Conservation (phyloP, 1,139 yeast genomes). For the Pichia sp. region DNA sequence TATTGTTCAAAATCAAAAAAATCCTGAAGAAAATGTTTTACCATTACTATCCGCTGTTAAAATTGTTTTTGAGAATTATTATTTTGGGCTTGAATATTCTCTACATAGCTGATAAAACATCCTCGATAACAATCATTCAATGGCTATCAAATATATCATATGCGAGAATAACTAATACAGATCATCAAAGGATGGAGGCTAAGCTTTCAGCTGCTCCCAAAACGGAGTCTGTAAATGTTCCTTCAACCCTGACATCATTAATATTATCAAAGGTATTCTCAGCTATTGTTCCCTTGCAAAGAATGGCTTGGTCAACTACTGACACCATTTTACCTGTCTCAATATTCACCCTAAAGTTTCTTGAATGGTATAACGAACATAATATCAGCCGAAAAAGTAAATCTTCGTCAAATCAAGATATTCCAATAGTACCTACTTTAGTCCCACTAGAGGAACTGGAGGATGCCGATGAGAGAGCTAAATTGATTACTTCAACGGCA, state of each 20-base stretch:
- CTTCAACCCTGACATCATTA: slow-evolving; percentile 22
- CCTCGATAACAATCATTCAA: slow-evolving; percentile 60
- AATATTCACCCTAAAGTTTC: slow-evolving; percentile 73
- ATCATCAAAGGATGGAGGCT: slow-evolving; percentile 45
- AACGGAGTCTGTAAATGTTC: slow-evolving; percentile 1
- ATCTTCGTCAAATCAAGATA: neutral
- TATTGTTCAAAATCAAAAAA: slow-evolving; percentile 4
- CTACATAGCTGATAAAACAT: slow-evolving; percentile 61
- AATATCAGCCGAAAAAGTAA: neutral
- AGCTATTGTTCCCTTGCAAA: slow-evolving; percentile 49
- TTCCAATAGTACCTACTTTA: slow-evolving; percentile 41
- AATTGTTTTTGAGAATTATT: slow-evolving; percentile 39
- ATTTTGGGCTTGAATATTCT: slow-evolving; percentile 56
- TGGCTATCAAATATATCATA: slow-evolving; percentile 58
- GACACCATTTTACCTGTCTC: slow-evolving; percentile 73
- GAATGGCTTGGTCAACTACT: slow-evolving; percentile 23
- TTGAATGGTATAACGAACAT: slow-evolving; percentile 83
- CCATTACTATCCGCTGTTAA: slow-evolving; percentile 54
- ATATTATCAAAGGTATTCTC: slow-evolving; percentile 30
- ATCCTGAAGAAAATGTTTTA: slow-evolving; percentile 37
- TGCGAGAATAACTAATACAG: slow-evolving; percentile 59
- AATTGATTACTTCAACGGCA: neutral
- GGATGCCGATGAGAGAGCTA: slow-evolving; percentile 16
- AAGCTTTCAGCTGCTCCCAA: neutral
- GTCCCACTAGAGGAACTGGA: slow-evolving; percentile 33